These are phyloP conservation scores for Cladosporium austrohemisphaericum DNA, from an alignment of 2,329 filamentous ascomycete genomes.

Conservation along the genomic window DNA sequence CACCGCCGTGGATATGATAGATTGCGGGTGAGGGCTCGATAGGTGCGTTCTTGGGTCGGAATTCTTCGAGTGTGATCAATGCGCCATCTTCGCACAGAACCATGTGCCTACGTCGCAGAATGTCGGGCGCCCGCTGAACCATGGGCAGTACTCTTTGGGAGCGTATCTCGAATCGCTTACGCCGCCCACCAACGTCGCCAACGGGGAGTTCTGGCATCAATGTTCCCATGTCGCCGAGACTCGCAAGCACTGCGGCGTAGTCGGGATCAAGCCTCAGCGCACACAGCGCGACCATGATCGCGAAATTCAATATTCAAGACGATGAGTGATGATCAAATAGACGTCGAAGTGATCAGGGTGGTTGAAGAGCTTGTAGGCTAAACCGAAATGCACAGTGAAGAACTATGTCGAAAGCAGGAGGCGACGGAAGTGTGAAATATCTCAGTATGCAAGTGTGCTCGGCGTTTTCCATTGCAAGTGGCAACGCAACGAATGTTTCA, in stretches of 20 bases:
- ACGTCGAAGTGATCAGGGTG: too few relatives aligned
- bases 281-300: not conserved
- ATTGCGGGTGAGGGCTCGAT: slow-evolving; percentile 25
- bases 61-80: slow-evolving; percentile 18
- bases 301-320: not conserved
- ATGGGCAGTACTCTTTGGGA: slow-evolving; percentile 11
- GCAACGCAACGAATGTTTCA: too few relatives aligned
- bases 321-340: too few relatives aligned
- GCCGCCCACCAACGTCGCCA: slow-evolving; percentile 21
- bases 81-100: slow-evolving; percentile 12
- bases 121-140: slow-evolving; percentile 13
- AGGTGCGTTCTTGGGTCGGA: slow-evolving; percentile 17
- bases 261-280: slow-evolving; percentile 1
- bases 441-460: too few relatives aligned
- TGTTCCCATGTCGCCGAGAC: not conserved
- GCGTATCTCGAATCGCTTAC: slow-evolving; percentile 14
- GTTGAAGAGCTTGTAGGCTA: too few relatives aligned
- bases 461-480: too few relatives aligned
- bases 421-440: too few relatives aligned
- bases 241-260: not conserved
- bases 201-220: not conserved
- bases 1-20: slow-evolving; percentile 42
- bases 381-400: too few relatives aligned
- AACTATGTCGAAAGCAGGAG: too few relatives aligned
- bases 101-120: slow-evolving; percentile 21